Evolutionary conservation across 371 early-diverging fungal genomes (phyloP).

Genomic region (Mucor irregularis): DNA sequence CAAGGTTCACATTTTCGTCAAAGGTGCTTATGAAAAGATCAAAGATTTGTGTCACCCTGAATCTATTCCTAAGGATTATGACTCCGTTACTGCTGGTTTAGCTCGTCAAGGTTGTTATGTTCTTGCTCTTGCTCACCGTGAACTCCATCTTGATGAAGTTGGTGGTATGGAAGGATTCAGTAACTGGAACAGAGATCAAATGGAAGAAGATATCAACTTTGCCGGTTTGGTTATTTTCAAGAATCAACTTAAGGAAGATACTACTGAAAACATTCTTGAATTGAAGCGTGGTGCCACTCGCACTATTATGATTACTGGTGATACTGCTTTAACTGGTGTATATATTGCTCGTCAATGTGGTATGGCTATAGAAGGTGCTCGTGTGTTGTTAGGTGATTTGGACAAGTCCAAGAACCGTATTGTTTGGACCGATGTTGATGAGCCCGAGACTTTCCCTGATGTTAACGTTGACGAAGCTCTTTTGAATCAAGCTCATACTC

Average conservation of each 20-base stretch:
- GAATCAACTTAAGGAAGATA: slow-evolving; percentile 85
- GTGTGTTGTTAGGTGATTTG: slow-evolving; percentile 56
- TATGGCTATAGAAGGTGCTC: slow-evolving; percentile 50
- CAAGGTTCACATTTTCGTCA: slow-evolving; percentile 72
- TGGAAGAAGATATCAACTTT: slow-evolving; percentile 68
- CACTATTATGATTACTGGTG: slow-evolving; percentile 93
- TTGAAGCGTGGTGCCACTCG: slow-evolving; percentile 77
- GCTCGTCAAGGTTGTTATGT: slow-evolving; percentile 82
- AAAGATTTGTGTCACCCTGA: slow-evolving; percentile 52
- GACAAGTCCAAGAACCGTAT: slow-evolving; percentile 28
- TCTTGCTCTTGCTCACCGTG: slow-evolving; percentile 69
- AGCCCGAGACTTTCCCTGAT: slow-evolving; percentile 34
- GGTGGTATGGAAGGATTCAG: slow-evolving; percentile 43
- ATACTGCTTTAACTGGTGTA: slow-evolving; percentile 87
- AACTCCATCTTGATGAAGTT: slow-evolving; percentile 40
- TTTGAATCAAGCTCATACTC: slow-evolving; percentile 29
- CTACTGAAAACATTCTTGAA: slow-evolving; percentile 68
- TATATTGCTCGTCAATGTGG: slow-evolving; percentile 82
- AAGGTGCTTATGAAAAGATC: slow-evolving; percentile 84
- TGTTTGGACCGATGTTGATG: slow-evolving; percentile 58
- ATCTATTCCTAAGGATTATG: slow-evolving; percentile 69
- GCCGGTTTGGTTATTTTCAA: slow-evolving; percentile 83
- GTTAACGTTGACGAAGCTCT: slow-evolving; percentile 40
- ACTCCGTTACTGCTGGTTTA: slow-evolving; percentile 50
- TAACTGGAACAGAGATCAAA: slow-evolving; percentile 57